These are phyloP conservation scores for Sanghuangporus baumii DNA, from an alignment of 1,284 basidiomycete genomes.

Conservation along the genomic window DNA sequence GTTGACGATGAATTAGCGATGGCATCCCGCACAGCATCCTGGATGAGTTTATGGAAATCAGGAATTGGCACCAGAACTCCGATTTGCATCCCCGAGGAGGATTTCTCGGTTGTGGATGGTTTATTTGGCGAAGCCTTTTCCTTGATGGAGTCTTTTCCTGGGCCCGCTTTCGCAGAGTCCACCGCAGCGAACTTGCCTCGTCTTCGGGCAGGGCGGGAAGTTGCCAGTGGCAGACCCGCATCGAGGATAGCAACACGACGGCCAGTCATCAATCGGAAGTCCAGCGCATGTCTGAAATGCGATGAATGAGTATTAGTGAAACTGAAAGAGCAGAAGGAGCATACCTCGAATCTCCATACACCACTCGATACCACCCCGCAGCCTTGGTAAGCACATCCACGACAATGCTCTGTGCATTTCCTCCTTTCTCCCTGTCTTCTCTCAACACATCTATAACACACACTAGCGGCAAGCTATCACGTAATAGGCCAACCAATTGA, in stretches of 20 bases:
- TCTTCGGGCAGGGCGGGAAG: constrained; percentile 2
- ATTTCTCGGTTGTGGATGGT: not conserved
- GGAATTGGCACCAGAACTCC: constrained; percentile 54
- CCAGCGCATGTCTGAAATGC: constrained; percentile 58
- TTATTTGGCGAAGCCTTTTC: not conserved
- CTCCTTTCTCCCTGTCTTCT: constrained; percentile 12
- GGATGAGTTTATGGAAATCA: constrained; percentile 45
- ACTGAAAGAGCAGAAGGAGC: constrained; percentile 13
- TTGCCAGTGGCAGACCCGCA: constrained; percentile 29
- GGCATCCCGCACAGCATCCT: constrained; percentile 27
- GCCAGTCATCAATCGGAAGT: constrained; percentile 67
- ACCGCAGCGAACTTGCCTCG: constrained; percentile 3
- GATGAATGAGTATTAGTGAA: not conserved
- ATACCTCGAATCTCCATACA: constrained; percentile 63
- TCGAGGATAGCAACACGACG: constrained; percentile 65
- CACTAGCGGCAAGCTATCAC: constrained; percentile 70
- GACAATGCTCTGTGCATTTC: constrained; percentile 1
- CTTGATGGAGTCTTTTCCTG: constrained; percentile 4
- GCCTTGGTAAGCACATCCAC: constrained; percentile 71
- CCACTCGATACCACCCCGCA: constrained; percentile 73
- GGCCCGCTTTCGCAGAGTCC: not conserved
- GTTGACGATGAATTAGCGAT: constrained; percentile 21
- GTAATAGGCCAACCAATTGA: constrained; percentile 57
- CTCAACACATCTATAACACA: constrained; percentile 62
- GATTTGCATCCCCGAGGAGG: constrained; percentile 23